Evolutionary conservation across 352 stramenopile genomes (phyloP), one percentile per base, ranked within the genome.

Genomic region (Saprolegnia parasitica): DNA sequence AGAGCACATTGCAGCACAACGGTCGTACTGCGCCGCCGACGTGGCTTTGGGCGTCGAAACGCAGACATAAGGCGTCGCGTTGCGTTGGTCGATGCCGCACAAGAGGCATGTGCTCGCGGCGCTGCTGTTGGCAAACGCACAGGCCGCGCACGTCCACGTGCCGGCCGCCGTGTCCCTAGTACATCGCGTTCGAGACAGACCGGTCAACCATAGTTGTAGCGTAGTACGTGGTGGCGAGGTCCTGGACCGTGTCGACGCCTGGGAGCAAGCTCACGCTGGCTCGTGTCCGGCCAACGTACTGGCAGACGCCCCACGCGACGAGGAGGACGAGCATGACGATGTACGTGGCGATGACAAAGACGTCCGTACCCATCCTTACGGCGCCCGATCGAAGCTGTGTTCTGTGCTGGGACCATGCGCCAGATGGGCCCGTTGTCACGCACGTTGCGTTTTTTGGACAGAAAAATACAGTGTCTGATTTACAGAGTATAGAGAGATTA

Each of bases 131-230:
- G 77, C 76, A 55, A 80, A 79, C 5, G 60, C 72, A 58, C 76
- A 81, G 15, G 80, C 73, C 37, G 50, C 47, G 63, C 76, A 81
- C 15, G 66, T 65, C 76, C 76, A 80, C n/a, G 37, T 46, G 11
- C 11, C 13, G 16, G 5, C 21, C 11, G n/a, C 16, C 32, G 24
- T 49, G 23, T 46, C 18, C 16, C n/a, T 63, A n/a, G n/a, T n/a
- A 42, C 42, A 35, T 35, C 29, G 29, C 29, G 29, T 35, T 35
- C 29, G 29, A 35, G 8, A n/a, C 42, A 49, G 42, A 2, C 3
- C 18, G 23, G 5, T 37, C 20, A 8, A 42, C 56, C 56, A 23
- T 11, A 18, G 21, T 20, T 18, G n/a, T n/a, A n/a, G n/a, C 10
- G n/a, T 24, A 39, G 24, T 45, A 67, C 58, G 39, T 42, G 8